phyloP scores from a whole-genome alignment of 441 rosid species.

The Euphorbia neoarborescens region DNA sequence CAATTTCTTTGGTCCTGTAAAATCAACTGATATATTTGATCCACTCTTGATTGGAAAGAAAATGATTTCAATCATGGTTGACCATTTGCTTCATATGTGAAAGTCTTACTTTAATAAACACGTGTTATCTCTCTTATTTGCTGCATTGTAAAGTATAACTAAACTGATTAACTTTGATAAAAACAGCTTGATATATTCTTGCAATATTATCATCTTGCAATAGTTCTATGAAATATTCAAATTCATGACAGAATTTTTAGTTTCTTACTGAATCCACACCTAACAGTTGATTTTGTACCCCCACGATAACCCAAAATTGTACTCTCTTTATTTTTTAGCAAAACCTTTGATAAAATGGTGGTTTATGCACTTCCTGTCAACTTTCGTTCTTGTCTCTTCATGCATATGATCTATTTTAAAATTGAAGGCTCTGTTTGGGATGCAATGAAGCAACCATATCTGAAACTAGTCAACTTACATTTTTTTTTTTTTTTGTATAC shows the following conservation, averaged over 20 bases:
- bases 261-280: neutral
- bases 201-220: neutral
- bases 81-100: constrained; percentile 3
- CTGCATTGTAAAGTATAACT: neutral
- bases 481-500: neutral
- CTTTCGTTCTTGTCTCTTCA: neutral
- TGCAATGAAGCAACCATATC: neutral
- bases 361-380: neutral
- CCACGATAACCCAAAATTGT: neutral
- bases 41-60: neutral
- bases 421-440: neutral
- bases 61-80: neutral
- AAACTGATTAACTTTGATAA: neutral
- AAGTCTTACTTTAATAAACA: neutral
- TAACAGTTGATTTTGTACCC: neutral
- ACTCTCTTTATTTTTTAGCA: neutral
- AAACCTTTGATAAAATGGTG: neutral
- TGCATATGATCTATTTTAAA: neutral
- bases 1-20: neutral
- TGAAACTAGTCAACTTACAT: neutral
- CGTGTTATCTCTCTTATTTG: neutral
- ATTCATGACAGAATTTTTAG: neutral
- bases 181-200: neutral
- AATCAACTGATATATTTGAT: neutral
- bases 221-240: too few species aligned